Base-by-base conservation (phyloP, 2,329 filamentous ascomycete genomes). In the Aspergillus floridensis region DNA sequence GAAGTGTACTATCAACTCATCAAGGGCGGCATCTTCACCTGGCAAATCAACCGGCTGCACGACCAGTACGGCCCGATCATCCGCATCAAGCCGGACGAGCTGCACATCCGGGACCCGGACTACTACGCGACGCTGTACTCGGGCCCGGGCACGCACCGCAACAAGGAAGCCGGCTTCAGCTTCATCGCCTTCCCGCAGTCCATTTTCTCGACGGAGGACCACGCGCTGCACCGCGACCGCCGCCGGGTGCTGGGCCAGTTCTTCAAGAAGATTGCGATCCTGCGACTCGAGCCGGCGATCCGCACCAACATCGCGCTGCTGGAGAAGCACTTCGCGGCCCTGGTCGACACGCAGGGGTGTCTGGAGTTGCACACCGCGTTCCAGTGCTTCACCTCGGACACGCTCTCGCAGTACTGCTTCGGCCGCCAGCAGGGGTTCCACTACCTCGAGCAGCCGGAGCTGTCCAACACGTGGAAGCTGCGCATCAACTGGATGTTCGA, bases 1-100 rank as follows among this genome's bases (percentile, higher is more conserved):
- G 59, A 53, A 22, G 49, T 49, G 49, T 61, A 59, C 53, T 58
- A 58, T 19, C 52, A 61, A 26, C 29, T 61, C 5, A 22, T 44
- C 14, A 31, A 56, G 4, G 19, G n/a, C 12, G 44, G 59, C 29
- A 19, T 22, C 6, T 49, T 53, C 14, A 35, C 31, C 11, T 56
- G 35, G 38, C 26, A 58, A 16, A 53, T 59, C 2, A 56, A 53
- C 19, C 16, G 19, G 1, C 41, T 56, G 4, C 56, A 61, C 31
- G 12, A 46, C 12, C 11, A 31, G 53, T 59, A 56, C 21, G 53
- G 52, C 22, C 59, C 49, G 1, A 32, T 53, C 7, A 50, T 58
- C 21, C 32, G 49, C 26, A 48, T 58, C 26, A 53, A 53, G 12
- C 44, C 59, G 5, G 35, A 59, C 32, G 48, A 51, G 38, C 53